Evolutionary conservation across 2,329 filamentous ascomycete genomes (phyloP).

Genomic region (Colletotrichum sansevieriae): DNA sequence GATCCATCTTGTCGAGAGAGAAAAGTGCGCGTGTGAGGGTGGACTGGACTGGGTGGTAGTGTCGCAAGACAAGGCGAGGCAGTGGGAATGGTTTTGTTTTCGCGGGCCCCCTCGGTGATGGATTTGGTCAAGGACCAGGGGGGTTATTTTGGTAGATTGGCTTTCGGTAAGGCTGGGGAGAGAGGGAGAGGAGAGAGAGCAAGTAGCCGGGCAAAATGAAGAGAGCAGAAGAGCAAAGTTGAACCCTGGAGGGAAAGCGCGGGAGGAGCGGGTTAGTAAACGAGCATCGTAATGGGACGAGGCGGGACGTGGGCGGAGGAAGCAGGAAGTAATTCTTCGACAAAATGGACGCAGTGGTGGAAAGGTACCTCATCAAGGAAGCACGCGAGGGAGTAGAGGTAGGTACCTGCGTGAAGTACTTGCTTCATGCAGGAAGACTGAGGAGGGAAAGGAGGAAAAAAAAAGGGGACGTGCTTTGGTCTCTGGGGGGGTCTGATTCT

Average conservation of each 20-base stretch:
- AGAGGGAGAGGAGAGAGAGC: neutral
- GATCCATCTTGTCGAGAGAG: constrained; percentile 42
- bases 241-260: constrained; percentile 15
- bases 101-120: constrained; percentile 32
- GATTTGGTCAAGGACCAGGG: constrained; percentile 2
- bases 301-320: constrained; percentile 32
- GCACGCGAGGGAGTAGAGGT: too few species aligned
- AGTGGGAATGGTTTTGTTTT: constrained; percentile 14
- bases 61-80: constrained; percentile 6
- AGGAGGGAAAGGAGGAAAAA: neutral
- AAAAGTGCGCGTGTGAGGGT: neutral
- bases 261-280: constrained; percentile 41
- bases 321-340: constrained; percentile 17
- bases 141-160: constrained; percentile 3
- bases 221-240: neutral
- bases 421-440: neutral
- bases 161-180: neutral
- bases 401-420: constrained; percentile 9
- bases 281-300: constrained; percentile 37
- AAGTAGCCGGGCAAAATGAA: neutral
- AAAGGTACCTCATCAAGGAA: neutral
- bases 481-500: neutral
- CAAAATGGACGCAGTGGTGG: neutral
- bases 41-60: neutral
- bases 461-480: constrained; percentile 6